These are phyloP conservation scores for Ramaria rubella DNA, from an alignment of 768 basidiomycete genomes.

Conservation along the genomic window DNA sequence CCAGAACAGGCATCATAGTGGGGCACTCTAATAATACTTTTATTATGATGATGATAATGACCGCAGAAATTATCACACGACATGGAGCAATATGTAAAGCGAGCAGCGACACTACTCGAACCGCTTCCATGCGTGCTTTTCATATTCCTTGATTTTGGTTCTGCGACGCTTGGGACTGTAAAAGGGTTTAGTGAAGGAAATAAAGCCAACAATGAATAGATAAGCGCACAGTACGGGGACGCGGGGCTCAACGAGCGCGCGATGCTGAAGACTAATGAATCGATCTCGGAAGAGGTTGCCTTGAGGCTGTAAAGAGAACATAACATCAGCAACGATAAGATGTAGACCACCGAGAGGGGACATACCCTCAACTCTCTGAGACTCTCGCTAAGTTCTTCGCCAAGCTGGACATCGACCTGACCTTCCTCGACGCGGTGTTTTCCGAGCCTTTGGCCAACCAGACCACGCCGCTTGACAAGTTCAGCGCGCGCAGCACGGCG, in stretches of 20 bases:
- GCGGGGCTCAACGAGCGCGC: constrained; percentile 82
- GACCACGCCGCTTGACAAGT: constrained; percentile 50
- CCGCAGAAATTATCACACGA: too few relatives aligned
- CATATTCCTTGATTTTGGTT: constrained; percentile 54
- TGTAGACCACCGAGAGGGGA: constrained; percentile 3
- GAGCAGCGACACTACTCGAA: constrained; percentile 53
- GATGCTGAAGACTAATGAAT: constrained; percentile 80
- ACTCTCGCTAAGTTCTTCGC: constrained; percentile 84
- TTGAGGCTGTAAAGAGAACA: constrained; percentile 64
- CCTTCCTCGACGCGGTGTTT: constrained; percentile 68
- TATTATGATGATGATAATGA: too few relatives aligned
- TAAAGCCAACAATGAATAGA: not conserved
- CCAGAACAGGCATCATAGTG: too few relatives aligned
- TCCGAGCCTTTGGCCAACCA: constrained; percentile 71
- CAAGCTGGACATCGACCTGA: constrained; percentile 78
- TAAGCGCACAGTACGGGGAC: constrained; percentile 60
- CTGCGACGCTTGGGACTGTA: constrained; percentile 46
- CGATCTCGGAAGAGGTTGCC: constrained; percentile 90
- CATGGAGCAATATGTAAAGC: too few relatives aligned
- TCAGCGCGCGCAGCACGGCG: constrained; percentile 40
- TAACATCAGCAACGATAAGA: not conserved
- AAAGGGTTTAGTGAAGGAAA: not conserved
- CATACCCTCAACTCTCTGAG: constrained; percentile 76
- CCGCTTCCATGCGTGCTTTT: constrained; percentile 75
- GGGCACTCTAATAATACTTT: too few relatives aligned